Base-by-base conservation (phyloP, 106 monocot species). In the Triglochin maritima region DNA sequence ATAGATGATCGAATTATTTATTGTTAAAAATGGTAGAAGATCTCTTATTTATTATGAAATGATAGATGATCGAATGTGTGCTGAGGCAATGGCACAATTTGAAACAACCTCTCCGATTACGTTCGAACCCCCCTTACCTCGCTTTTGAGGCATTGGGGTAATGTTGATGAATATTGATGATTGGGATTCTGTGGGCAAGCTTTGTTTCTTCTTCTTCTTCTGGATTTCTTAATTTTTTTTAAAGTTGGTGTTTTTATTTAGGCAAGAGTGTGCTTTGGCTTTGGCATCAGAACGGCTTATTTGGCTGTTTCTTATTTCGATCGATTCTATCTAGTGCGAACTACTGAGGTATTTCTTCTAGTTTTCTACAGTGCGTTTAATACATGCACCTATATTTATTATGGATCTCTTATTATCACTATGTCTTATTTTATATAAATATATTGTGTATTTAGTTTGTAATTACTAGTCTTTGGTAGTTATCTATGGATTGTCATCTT, bases 251-350 rank as follows among this genome's bases (percentile, higher is more conserved):
- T 50, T 69, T 71, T 54, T 49, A 44, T 43, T 68, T 82, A 94
- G 94, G 81, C 64, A 60, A 79, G 60, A 55, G 73, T 62, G 15
- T 62, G 54, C 47, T 84, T 86, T 57, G 75, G 82, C 2, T 94
- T 89, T 62, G 62, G 83, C 45, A 62, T 63, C 47, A 78, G 69
- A 53, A 94, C 94, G 15, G 86, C 86, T 0, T 94, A 83, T 73
- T 71, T 84, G 2, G 80, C 94, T 4, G 66, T 87, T 7, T 41
- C 61, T 59, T 94, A 85, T 59, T 72, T 87, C 64, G 94, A 94
- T 76, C 84, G 89, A 12, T 94, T 94, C 87, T 81, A 85, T 47
- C 55, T 72, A 12, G 68, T 59, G 54, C 61, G 94, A 61, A 68
- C 59, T 66, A 72, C 85, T 45, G 87, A 94, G 58, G 94, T 89